phyloP scores from a whole-genome alignment of 306 rosid species.

The Prunus campanulata region DNA sequence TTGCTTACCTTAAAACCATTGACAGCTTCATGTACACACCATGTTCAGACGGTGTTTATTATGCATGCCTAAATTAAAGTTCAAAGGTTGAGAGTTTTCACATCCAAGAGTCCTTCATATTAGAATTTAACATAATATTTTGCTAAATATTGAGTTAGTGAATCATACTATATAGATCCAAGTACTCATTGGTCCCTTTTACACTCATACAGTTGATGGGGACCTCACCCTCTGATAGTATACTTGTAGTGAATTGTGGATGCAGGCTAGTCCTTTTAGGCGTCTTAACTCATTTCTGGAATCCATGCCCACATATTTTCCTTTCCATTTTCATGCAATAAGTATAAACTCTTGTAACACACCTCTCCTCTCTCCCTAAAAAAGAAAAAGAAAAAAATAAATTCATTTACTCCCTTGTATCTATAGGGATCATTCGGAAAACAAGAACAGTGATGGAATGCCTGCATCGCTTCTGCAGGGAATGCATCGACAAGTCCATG shows the following conservation, averaged over 20 bases:
- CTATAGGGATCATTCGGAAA: slow-evolving; percentile 75
- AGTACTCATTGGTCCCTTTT: slow-evolving; percentile 1
- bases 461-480: slow-evolving; percentile 87
- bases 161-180: neutral
- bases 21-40: neutral
- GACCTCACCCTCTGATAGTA: neutral
- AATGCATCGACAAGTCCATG: slow-evolving; percentile 92
- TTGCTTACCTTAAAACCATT: neutral
- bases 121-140: neutral
- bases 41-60: neutral
- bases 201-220: neutral
- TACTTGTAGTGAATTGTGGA: neutral
- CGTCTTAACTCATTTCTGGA: neutral
- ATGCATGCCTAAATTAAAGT: neutral
- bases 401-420: slow-evolving; percentile 15
- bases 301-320: neutral
- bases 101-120: neutral
- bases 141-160: neutral
- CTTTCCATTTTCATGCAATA: neutral
- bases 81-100: neutral
- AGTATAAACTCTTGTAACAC: neutral
- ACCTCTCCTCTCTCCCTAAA: neutral
- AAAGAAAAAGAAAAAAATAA: neutral
- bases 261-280: neutral
- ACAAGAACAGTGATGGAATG: slow-evolving; percentile 88